Percentiles rank a stretch among this genome's conserved stretches.
phyloP scores from a whole-genome alignment of 495 filamentous ascomycete species.

The Podospora pseudoanserina region DNA sequence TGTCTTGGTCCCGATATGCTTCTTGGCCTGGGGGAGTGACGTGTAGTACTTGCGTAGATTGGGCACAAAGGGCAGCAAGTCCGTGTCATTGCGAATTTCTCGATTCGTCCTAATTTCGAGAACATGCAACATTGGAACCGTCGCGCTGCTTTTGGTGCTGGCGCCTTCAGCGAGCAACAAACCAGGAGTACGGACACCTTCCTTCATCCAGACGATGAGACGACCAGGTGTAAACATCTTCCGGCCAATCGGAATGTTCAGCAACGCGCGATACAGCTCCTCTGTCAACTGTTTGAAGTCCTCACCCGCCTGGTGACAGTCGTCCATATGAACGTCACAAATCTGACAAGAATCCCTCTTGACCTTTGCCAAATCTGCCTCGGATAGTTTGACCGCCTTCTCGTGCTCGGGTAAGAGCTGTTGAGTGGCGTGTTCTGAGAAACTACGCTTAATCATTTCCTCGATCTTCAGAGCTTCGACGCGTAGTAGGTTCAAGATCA shows the following conservation, averaged over 20 bases:
- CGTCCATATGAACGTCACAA: constrained; percentile 74
- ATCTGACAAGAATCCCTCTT: constrained; percentile 78
- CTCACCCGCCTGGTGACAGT: constrained; percentile 75
- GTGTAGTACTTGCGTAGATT: constrained; percentile 59
- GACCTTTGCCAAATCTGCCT: constrained; percentile 84
- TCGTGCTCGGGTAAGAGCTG: constrained; percentile 92
- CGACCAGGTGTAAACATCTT: constrained; percentile 70
- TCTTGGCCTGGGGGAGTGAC: constrained; percentile 53
- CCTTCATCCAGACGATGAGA: constrained; percentile 66
- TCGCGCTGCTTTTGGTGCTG: constrained; percentile 48
- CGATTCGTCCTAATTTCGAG: constrained; percentile 66
- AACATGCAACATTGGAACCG: constrained; percentile 65
- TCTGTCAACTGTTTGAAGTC: constrained; percentile 68
- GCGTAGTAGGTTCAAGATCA: constrained; percentile 93
- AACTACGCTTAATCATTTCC: constrained; percentile 99
- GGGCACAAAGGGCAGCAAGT: constrained; percentile 75
- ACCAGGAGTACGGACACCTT: constrained; percentile 74
- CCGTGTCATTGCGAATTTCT: constrained; percentile 64
- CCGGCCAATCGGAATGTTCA: constrained; percentile 72
- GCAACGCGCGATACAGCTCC: constrained; percentile 67
- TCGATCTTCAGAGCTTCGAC: constrained; percentile 98
- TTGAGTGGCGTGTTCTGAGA: constrained; percentile 98
- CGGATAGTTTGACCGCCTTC: constrained; percentile 86
- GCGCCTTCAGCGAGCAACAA: constrained; percentile 74
- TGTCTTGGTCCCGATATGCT: constrained; percentile 61